Base-by-base conservation (phyloP, 1,284 basidiomycete genomes). In the Erythrobasidium hasegawianum region DNA sequence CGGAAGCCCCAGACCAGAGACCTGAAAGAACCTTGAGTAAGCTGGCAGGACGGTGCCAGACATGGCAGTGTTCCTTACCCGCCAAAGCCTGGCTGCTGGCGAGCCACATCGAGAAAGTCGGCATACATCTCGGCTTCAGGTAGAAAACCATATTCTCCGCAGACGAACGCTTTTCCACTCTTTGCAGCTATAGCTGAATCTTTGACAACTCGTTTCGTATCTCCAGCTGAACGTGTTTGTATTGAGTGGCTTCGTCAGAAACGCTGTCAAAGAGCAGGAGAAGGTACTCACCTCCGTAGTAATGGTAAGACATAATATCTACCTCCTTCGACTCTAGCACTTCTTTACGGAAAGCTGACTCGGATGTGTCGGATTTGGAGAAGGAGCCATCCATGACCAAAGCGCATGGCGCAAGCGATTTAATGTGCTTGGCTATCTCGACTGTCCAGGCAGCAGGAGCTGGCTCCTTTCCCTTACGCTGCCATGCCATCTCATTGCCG, bases 61-160 rank as follows among this genome's bases (percentile, higher is more conserved):
- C 11, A 11, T 5, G 33, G 33, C 5, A 5, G 5, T 33, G 33
- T 33, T 11, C 0, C 67, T 73, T 39, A 59, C 0, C 68, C 74
- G 29, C 58, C 71, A 24, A 58, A 68, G 7, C 72, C 71, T 5
- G 68, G 64, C 1, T 56, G 18, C 24, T 73, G 64, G n/a, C 72
- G 14, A 0, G 60, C 20, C 0, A 58, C n/a, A 0, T 27, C 22
- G 16, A 74, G 41, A 64, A 75, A 75, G 0, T 27, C 40, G 3
- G 52, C 49, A 59, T 71, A 75, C 20, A 69, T 68, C 1, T 57
- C 24, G 0, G 62, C 27, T 16, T 69, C 61, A 4, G 55, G 39
- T 59, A 73, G 75, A 59, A 76, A 75, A 43, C 75, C 75, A 49
- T 67, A 72, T 55, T 76, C 75, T 41, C 75, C 75, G 8, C 72